Base-by-base conservation (phyloP, 2,329 filamentous ascomycete species). In the Fusarium miscanthi region DNA sequence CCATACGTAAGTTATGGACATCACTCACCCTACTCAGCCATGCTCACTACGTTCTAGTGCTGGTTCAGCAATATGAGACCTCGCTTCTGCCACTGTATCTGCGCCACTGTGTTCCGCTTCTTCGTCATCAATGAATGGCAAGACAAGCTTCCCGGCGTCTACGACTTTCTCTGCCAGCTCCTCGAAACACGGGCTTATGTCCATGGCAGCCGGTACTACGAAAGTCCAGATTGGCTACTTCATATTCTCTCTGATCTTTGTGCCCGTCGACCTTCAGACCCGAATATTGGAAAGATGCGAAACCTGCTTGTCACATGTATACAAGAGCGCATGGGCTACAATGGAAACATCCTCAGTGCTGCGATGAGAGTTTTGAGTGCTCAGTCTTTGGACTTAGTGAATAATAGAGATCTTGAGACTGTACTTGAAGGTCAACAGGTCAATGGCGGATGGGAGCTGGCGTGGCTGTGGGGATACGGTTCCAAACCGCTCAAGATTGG, bases 31-130 rank as follows among this genome's bases (percentile, higher is more conserved):
- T 9, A 17, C 9, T 5, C 16, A 23, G 9, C 13, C 4, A 11
- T 38, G n/a, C 40, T 67, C 2, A 67, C 16, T 1, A 5, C 13
- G 8, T 4, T n/a, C 0, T 12, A 68, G 65, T 61, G 54, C 19
- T 69, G 63, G 63, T 17, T 67, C 2, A 46, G 16, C 3, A 42
- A 63, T 8, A 42, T 12, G 1, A 57, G 56, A 1, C 51, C 66
- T 0, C 63, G 63, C 0, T 48, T 67, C 9, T 66, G 63, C 1
- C 66, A 69, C 10, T 61, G 57, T 4, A 60, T 69, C 3, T 69
- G 51, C n/a, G 66, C 56, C 12, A 62, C 52, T 11, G 51, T 69
- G 3, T 69, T 69, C 9, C 63, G 57, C 16, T 69, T 67, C 40
- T 69, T 69, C 17, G 43, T 30, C 23, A 11, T 66, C 4, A 51